Conservation (phyloP, 2,329 filamentous ascomycete genomes). For the Botrytis aclada region DNA sequence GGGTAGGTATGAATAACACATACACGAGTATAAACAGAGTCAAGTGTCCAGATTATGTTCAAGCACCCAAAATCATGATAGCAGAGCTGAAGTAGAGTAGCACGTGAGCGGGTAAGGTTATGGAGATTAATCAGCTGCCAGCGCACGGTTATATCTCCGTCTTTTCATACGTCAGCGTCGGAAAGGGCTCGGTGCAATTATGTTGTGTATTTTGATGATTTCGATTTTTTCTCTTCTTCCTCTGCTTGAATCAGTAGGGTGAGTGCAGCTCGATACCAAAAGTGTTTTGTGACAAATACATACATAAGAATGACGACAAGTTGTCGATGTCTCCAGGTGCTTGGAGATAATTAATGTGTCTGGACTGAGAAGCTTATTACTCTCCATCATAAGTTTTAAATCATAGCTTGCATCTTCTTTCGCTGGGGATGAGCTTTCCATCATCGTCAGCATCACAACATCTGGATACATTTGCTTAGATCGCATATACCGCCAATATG, state of each 20-base stretch:
- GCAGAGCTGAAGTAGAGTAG: background rate
- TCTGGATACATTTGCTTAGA: background rate
- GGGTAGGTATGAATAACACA: background rate
- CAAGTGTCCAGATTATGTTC: background rate
- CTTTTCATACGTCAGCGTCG: background rate
- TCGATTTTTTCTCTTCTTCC: background rate
- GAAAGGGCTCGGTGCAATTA: background rate
- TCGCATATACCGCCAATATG: background rate
- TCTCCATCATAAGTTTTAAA: background rate
- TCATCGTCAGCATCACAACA: background rate
- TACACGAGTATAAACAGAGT: background rate
- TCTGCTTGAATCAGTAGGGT: background rate
- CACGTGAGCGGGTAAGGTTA: background rate
- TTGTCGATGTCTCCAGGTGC: background rate
- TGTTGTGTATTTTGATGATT: background rate
- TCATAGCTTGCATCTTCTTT: background rate
- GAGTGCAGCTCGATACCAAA: background rate
- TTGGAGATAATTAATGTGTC: background rate
- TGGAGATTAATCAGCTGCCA: background rate
- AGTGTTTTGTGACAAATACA: background rate
- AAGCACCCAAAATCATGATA: background rate
- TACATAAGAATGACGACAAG: background rate
- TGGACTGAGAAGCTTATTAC: background rate
- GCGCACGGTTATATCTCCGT: background rate
- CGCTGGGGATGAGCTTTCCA: background rate